Base-by-base conservation (phyloP, 2,329 filamentous ascomycete genomes). In the Dactylonectria estremocensis region DNA sequence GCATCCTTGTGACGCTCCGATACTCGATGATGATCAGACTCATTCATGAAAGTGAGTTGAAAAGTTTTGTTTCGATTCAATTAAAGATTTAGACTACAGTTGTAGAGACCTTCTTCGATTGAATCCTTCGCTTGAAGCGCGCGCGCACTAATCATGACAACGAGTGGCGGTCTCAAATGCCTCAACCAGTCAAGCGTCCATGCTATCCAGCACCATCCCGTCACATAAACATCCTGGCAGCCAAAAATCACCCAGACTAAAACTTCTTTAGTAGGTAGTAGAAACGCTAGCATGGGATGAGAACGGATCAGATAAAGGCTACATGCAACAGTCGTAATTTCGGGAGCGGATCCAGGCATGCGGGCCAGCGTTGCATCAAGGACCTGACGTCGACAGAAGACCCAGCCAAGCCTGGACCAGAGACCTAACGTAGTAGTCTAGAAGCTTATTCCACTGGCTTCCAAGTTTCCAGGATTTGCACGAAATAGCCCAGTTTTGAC, bases 271-370 rank as follows among this genome's bases (percentile, higher is more conserved):
- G 24, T 28, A 28, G 24, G 24, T 7, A 28, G 7, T 7, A 28
- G 24, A 7, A 28, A 28, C 24, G 24, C 52, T 33, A 53, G 46
- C 46, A 52, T 52, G 62, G 67, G 55, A 65, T 65, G 66, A 40
- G 61, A 24, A 49, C 66, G 62, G 48, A 74, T 67, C 71, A 72
- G 73, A 74, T 72, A 74, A 43, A 73, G 70, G 67, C 40, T 61
- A 67, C 22, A 40, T 67, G 64, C 58, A 64, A 73, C 69, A 69
- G 24, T 16, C 24, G 69, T 18, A 75, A 75, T 72, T 68, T 75
- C 63, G 63, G 61, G 11, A 64, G 71, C 74, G 71, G 73, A 69
- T 59, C 62, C 54, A 64, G 63, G 67, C 62, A 50, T 50, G 33
- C 61, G 69, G 69, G 45, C 37, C 63, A 54, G 53, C 58, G 67